Base-by-base conservation (phyloP, 345 rosid genomes). In the Brassica carinata region DNA sequence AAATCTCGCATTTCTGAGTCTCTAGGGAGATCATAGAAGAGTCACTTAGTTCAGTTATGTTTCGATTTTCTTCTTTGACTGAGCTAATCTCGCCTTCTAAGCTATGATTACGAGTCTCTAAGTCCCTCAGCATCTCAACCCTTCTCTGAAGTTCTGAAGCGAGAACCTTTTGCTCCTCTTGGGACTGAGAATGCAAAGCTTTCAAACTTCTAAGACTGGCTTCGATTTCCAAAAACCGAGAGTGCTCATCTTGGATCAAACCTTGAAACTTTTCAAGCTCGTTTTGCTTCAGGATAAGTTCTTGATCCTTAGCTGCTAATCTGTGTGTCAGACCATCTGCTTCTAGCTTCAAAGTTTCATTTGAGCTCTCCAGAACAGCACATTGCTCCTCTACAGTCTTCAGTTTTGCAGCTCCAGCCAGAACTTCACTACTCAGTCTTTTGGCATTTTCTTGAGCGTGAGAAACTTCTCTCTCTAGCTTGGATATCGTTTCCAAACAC, bases 401-500 rank as follows among this genome's bases (percentile, higher is more conserved):
- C 81, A 89, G 11, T 36, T 85, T 88, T 73, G 71, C 85, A 78
- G 87, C 89, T 59, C 89, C 88, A 45, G 83, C 82, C 53, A 87
- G 68, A 83, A 92, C 83, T 85, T 92, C 91, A 74, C 81, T 79
- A 71, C 82, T 90, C 23, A 90, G 89, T 75, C 85, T 85, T 79
- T 81, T 83, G 14, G 79, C 87, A 65, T 92, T 88, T 70, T 87
- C 93, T 76, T 85, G 87, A 40, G 87, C 86, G 64, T 43, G 65
- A 77, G 86, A 87, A 72, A 87, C 74, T 77, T 89, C 95, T 69
- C 77, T 85, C 84, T 92, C 93, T 84, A 91, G 83, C 77, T 77
- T 77, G n/a, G 92, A 80, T 64, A 91, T 86, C 17, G 77, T 89
- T 74, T 87, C 95, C 77, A 93, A 81, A 78, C 97, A 92, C 83